Conservation (phyloP, 768 basidiomycete genomes). For the Agrocybe praecox region DNA sequence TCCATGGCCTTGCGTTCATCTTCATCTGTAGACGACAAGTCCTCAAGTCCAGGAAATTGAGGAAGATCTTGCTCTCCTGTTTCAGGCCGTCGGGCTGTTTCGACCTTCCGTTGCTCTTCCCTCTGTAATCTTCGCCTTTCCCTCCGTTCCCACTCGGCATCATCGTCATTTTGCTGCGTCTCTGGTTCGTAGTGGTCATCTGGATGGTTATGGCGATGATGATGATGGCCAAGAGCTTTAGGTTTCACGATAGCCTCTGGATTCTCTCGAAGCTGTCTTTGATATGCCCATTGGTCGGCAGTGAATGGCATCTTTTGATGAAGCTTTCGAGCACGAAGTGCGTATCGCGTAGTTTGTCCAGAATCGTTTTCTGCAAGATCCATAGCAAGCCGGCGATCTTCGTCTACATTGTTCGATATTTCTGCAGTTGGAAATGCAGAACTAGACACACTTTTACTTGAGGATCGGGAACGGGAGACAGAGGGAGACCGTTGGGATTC, state of each 20-base stretch:
- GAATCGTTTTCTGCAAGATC: background rate
- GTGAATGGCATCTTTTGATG: conserved; percentile 66
- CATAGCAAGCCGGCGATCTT: background rate
- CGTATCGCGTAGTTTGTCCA: conserved; percentile 40
- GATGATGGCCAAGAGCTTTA: conserved; percentile 28
- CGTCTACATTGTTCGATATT: background rate
- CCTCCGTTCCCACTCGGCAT: conserved; percentile 18
- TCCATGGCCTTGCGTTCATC: conserved; percentile 31
- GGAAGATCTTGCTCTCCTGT: conserved; percentile 5
- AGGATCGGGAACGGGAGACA: background rate
- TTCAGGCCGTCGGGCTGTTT: background rate
- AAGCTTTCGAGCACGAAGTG: conserved; percentile 54
- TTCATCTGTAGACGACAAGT: conserved; percentile 42
- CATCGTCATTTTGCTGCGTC: conserved; percentile 25
- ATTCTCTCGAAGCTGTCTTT: conserved; percentile 46
- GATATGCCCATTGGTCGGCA: conserved; percentile 56
- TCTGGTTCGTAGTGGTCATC: conserved; percentile 34
- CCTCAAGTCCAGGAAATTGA: conserved; percentile 39
- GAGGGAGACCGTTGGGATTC: background rate
- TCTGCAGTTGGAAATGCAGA: background rate
- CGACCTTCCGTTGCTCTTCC: background rate
- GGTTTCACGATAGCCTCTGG: conserved; percentile 73
- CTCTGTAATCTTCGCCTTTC: conserved; percentile 8
- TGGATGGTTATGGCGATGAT: conserved; percentile 23
- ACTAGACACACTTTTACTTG: background rate